These are phyloP conservation scores for Bruguiera parviflora DNA, from an alignment of 345 rosid genomes.

Conservation along the genomic window DNA sequence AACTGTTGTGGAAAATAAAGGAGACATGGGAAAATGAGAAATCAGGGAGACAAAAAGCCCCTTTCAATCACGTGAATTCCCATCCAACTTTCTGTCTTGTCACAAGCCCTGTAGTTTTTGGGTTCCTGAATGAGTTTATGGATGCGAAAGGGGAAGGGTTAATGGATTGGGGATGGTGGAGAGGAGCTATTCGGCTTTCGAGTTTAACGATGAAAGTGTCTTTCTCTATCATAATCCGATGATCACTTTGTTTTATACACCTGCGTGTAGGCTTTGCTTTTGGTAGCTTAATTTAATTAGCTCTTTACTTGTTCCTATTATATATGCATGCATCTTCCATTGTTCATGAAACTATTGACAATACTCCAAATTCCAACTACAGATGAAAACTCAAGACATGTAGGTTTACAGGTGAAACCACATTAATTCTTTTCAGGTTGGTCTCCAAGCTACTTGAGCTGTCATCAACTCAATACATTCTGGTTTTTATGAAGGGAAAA, in stretches of 20 bases:
- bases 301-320: conserved; percentile 3
- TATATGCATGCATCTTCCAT: background rate
- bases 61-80: conserved; percentile 23
- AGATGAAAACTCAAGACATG: background rate
- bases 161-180: conserved; percentile 23
- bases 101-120: conserved; percentile 19
- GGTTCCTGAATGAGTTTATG: conserved; percentile 22
- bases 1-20: conserved; percentile 21
- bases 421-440: conserved; percentile 4
- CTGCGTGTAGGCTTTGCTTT: conserved; percentile 6
- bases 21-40: conserved; percentile 13
- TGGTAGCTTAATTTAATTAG: background rate
- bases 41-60: conserved; percentile 29
- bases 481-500: no score
- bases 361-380: background rate
- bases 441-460: conserved; percentile 15
- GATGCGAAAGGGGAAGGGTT: conserved; percentile 16
- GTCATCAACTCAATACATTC: conserved; percentile 21
- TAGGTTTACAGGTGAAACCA: background rate
- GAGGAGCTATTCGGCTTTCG: conserved; percentile 35
- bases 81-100: conserved; percentile 42
- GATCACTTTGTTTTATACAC: conserved; percentile 19
- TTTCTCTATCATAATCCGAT: conserved; percentile 47
- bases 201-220: conserved; percentile 58
- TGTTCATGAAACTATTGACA: conserved; percentile 4